A percentile compares a stretch with the other conserved stretches of the same genome.
phyloP scores from a whole-genome alignment of 306 rosid species.

The Chamaecrista fasciculata region DNA sequence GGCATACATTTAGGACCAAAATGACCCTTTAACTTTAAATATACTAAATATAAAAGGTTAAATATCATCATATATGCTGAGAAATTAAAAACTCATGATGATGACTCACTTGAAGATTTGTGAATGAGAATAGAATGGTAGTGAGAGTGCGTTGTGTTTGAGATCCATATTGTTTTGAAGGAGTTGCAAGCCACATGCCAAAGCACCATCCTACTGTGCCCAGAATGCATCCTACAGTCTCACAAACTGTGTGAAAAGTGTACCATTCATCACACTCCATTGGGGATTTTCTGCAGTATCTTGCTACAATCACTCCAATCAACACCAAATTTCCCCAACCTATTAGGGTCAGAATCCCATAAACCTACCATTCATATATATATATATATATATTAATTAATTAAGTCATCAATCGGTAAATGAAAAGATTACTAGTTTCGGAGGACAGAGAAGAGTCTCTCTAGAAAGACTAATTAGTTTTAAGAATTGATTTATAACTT shows the following conservation, averaged over 20 bases:
- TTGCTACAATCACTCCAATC: slow-evolving; percentile 3
- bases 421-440: too few species aligned
- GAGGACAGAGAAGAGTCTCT: too few species aligned
- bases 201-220: neutral
- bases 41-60: too few species aligned
- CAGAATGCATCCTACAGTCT: neutral
- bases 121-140: neutral
- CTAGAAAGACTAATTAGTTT: too few species aligned
- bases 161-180: neutral
- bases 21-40: too few species aligned
- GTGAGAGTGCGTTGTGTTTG: neutral
- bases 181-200: neutral
- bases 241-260: neutral
- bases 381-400: neutral
- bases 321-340: slow-evolving; percentile 1
- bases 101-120: neutral
- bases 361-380: neutral
- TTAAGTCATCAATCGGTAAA: too few species aligned
- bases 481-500: too few species aligned
- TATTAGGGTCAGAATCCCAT: neutral
- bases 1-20: too few species aligned
- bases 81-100: too few species aligned
- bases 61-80: too few species aligned
- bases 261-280: slow-evolving; percentile 1
- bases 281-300: neutral